Percentiles rank a stretch among this genome's conserved stretches.
Conservation (phyloP, 1,284 basidiomycete genomes). For the Fomitopsis betulina region DNA sequence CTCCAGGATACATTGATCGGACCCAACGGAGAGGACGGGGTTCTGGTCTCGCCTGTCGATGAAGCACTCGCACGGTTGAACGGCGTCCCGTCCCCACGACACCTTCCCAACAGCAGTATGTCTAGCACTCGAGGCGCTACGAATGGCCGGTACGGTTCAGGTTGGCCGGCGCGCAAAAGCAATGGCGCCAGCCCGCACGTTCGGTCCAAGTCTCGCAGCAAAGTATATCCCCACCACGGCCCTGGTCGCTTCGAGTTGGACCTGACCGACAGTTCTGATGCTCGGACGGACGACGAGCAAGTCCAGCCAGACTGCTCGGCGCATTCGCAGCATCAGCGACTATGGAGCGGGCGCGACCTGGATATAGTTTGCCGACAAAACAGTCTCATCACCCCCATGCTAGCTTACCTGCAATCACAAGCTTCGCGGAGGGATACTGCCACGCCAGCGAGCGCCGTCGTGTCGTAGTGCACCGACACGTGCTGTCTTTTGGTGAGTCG, state of each 20-base stretch:
- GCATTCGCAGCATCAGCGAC: constrained; percentile 22
- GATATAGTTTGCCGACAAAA: constrained; percentile 69
- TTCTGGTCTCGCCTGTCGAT: constrained; percentile 20
- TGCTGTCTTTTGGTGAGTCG: not conserved
- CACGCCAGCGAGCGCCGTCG: constrained; percentile 8
- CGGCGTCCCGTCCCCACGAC: constrained; percentile 8
- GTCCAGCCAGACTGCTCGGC: constrained; percentile 17
- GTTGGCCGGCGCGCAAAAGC: constrained; percentile 4
- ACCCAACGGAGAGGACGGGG: constrained; percentile 13
- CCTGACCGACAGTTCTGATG: constrained; percentile 26
- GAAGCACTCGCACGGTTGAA: constrained; percentile 24
- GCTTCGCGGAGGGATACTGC: constrained; percentile 14
- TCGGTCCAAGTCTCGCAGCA: constrained; percentile 68
- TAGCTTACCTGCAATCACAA: constrained; percentile 37
- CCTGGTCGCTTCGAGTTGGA: constrained; percentile 59
- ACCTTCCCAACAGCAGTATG: constrained; percentile 12
- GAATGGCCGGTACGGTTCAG: not conserved
- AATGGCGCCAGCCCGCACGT: constrained; percentile 34
- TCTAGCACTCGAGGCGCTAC: constrained; percentile 9
- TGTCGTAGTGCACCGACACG: not conserved
- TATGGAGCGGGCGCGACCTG: constrained; percentile 67
- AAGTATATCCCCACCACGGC: constrained; percentile 56
- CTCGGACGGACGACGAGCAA: constrained; percentile 22
- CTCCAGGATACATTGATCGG: constrained; percentile 80
- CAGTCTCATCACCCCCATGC: constrained; percentile 57